Evolutionary conservation across 169 alveolate species (phyloP), one percentile per base, ranked within the genome.

Genomic region (Theileria luwenshuni): DNA sequence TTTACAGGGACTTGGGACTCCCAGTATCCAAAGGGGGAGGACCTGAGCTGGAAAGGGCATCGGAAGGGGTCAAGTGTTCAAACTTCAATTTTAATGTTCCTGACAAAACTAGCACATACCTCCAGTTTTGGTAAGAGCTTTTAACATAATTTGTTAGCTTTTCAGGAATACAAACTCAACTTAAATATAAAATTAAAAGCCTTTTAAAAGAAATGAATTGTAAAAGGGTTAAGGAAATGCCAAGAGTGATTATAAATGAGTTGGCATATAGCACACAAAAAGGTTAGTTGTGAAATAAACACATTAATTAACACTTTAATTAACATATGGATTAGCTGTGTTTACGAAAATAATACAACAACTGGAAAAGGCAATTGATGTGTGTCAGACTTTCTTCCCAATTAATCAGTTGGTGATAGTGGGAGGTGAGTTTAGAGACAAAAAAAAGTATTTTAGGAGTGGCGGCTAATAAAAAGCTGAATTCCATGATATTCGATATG

Each of bases 121-220:
- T 70, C 60, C 58, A 74, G 32, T 81, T 81, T 71, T 79, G 87
- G 87, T 79, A 49, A 5, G 83, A 21, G 3, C 28, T 42, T n/a
- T 5, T 3, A 45, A 19, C 12, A 45, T 23, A 61, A 6, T 3
- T 15, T 17, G 21, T 68, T 33, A 81, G 89, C 45, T 81, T 81
- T 51, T 81, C 89, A 3, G 89, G 89, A 27, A 69, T 81, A 42
- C 73, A 69, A 28, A 51, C 89, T 17, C 89, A 81, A 30, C 60
- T 81, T 23, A 61, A 58, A 17, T 60, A 17, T 8, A 13, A 28
- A n/a, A 42, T 74, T 2, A 17, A n/a, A 19, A 33, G 17, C 28
- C 47, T 19, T 21, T 3, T 81, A 19, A n/a, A 61, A 69, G 25
- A 42, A 64, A 28, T 43, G 69, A 21, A n/a, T n/a, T n/a, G n/a